Evolutionary conservation across 2,329 filamentous ascomycete genomes (phyloP), one percentile per base, ranked within the genome.

Genomic region (Exophiala lecanii-corni): DNA sequence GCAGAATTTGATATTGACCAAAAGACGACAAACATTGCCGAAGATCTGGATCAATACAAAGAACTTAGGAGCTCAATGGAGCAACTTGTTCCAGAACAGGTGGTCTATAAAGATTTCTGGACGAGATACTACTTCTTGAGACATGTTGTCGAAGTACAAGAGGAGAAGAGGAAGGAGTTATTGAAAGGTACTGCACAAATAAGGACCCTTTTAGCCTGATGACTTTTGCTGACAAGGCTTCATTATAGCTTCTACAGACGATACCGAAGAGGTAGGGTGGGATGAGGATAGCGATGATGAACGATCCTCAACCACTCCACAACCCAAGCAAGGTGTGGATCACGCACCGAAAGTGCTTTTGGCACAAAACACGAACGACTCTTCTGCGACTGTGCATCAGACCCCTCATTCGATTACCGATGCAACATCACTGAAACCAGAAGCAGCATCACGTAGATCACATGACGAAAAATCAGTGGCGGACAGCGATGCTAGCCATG

Each of bases 401-500:
- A 50, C 62, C 44, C 54, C 59, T 51, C 50, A 68, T 48, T 59
- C 59, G 33, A 60, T 60, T n/a, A 26, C 40, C 3, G 49, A 49
- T 20, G 13, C 47, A 12, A 39, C 26, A 2, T 45, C 53, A 7
- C 69, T 79, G 36, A 87, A 87, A 64, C 74, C 81, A 18, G 66
- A 45, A 28, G 32, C 30, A 20, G 79, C 85, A 55, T 70, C 81
- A 13, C 82, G 86, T 41, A 68, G 71, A 28, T 94, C 89, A 18
- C 84, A 94, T 58, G 89, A 95, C 59, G 84, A 89, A 62, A 89
- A 91, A 62, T 94, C 86, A 18, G 86, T 92, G 55, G 81, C 89
- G 5, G 92, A 92, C 58, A 96, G 91, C 62, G 92, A 98, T 57
- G 87, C 87, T 13, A 95, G 89, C 68, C 98, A 98, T 63, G 92